A percentile compares a stretch with the other conserved stretches of the same genome.
Evolutionary conservation across 306 rosid species (phyloP).

Genomic region (Gastrolobium villosum): DNA sequence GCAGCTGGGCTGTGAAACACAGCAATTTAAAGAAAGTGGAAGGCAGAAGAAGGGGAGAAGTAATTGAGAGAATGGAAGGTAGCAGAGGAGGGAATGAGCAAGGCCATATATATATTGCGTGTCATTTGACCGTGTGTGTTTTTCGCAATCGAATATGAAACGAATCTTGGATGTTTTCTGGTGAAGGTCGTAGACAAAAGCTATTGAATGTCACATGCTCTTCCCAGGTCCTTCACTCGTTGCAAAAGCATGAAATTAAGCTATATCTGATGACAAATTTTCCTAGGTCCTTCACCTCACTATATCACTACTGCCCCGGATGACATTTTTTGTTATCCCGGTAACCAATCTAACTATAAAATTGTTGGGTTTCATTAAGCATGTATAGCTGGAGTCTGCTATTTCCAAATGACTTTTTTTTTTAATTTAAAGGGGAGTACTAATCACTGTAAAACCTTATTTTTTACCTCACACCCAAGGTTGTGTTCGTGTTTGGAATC

Average conservation of each 20-base stretch:
- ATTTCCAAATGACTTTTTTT: too few relatives aligned
- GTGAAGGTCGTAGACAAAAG: slow-evolving; percentile 47
- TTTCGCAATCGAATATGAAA: background rate
- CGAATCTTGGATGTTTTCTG: slow-evolving; percentile 44
- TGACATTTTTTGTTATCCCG: background rate
- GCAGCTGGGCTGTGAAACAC: background rate
- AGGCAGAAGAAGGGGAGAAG: background rate
- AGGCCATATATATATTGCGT: slow-evolving; percentile 53
- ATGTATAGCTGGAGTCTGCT: background rate
- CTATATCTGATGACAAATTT: too few relatives aligned
- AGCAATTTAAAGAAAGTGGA: background rate
- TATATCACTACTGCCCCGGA: background rate
- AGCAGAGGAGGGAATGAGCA: background rate
- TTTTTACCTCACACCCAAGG: too few relatives aligned
- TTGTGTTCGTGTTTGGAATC: too few relatives aligned
- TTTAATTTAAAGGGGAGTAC: too few relatives aligned
- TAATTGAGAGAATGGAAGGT: background rate
- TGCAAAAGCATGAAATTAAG: background rate
- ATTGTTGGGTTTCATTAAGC: background rate
- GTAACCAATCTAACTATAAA: background rate
- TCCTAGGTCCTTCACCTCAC: background rate
- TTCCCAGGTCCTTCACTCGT: background rate
- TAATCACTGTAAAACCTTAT: too few relatives aligned
- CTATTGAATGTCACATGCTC: slow-evolving; percentile 53
- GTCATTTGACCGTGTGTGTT: too few relatives aligned